Evolutionary conservation across 768 basidiomycete species (phyloP).

Genomic region (Lentinula raphanica): DNA sequence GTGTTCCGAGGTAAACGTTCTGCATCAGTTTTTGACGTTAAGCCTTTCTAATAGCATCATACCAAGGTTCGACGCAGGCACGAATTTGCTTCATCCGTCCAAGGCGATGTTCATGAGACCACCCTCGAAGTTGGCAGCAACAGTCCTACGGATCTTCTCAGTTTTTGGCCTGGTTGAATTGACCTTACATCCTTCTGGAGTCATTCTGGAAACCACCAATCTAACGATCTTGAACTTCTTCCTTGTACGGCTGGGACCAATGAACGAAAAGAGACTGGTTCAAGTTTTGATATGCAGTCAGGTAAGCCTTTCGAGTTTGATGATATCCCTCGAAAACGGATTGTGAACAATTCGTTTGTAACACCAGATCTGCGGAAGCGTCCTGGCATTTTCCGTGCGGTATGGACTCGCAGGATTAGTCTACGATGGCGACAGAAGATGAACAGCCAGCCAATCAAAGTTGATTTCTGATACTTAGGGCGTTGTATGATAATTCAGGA

Average conservation of each 20-base stretch:
- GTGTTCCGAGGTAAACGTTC: constrained; percentile 74
- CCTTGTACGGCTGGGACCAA: constrained; percentile 73
- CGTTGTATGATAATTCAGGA: neutral
- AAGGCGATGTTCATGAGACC: constrained; percentile 54
- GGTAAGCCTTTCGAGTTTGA: constrained; percentile 33
- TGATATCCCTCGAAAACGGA: neutral
- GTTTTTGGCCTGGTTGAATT: constrained; percentile 64
- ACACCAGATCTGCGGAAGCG: constrained; percentile 64
- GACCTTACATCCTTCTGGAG: constrained; percentile 45
- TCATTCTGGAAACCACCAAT: constrained; percentile 74
- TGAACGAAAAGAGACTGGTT: constrained; percentile 79
- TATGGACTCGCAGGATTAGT: constrained; percentile 87
- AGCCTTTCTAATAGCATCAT: neutral
- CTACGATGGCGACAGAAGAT: constrained; percentile 89
- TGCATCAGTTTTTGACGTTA: neutral
- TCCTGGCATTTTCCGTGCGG: constrained; percentile 77
- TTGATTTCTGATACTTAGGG: neutral
- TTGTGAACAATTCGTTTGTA: constrained; percentile 6
- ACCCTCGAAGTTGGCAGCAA: constrained; percentile 47
- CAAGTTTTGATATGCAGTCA: constrained; percentile 70
- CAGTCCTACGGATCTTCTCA: constrained; percentile 57
- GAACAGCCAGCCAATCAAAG: constrained; percentile 14
- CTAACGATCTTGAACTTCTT: constrained; percentile 88
- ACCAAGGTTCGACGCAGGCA: constrained; percentile 70
- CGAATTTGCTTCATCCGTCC: constrained; percentile 77